Conservation (phyloP, 75 land plant species). For the Larix kaempferi region DNA sequence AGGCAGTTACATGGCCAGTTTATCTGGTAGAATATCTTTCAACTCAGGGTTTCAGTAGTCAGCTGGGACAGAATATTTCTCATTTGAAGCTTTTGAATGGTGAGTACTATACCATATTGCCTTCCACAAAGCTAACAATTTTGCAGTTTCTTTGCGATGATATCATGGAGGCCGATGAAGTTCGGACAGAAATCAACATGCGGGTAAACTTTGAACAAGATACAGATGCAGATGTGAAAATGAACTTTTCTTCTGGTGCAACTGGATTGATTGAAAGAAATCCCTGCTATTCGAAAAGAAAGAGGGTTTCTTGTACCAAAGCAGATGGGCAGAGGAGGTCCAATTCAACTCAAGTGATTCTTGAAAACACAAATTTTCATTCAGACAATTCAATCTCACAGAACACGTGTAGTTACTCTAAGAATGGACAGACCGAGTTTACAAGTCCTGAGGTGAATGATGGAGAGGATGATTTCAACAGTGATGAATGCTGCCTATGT, state of each 20-base stretch:
- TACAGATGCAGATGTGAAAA: conserved; percentile 19
- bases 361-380: neutral
- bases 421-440: neutral
- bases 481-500: conserved; percentile 86
- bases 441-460: conserved; percentile 8
- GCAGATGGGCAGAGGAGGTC: neutral
- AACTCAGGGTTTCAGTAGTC: conserved; percentile 31
- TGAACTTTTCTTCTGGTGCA: neutral
- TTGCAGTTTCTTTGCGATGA: conserved; percentile 87
- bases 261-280: conserved; percentile 1
- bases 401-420: neutral
- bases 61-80: conserved; percentile 31
- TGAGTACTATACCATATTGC: conserved; percentile 56
- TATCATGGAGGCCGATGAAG: conserved; percentile 63
- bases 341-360: neutral
- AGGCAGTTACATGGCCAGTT: conserved; percentile 79
- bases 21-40: conserved; percentile 49
- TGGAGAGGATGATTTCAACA: conserved; percentile 59
- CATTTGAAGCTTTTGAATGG: conserved; percentile 17
- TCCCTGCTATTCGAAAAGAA: conserved; percentile 7
- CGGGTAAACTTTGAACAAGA: conserved; percentile 43
- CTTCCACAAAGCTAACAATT: conserved; percentile 45
- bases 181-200: conserved; percentile 60
- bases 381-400: neutral
- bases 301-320: conserved; percentile 6